phyloP scores from a whole-genome alignment of 257 asterid species.

The Solanum pimpinellifolium region DNA sequence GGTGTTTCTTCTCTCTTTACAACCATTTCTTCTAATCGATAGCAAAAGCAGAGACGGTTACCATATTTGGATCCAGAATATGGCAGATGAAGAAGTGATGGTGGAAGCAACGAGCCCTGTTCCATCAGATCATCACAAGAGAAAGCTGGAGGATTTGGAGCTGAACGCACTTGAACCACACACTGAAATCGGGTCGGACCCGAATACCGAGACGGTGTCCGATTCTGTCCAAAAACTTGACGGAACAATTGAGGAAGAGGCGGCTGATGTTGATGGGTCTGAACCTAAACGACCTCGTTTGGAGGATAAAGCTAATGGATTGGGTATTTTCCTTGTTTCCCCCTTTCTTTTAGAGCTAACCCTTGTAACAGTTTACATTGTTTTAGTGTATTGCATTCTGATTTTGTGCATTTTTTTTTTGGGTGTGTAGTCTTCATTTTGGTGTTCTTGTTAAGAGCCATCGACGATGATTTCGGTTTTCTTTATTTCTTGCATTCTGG shows the following conservation, averaged over 20 bases:
- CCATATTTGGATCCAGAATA: not conserved
- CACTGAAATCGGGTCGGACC: conserved; percentile 12
- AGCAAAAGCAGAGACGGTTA: not conserved
- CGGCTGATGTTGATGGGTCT: conserved; percentile 36
- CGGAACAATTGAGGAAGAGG: conserved; percentile 28
- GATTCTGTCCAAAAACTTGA: conserved; percentile 15
- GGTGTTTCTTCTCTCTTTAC: not conserved
- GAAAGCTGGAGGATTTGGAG: conserved; percentile 84
- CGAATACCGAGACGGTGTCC: conserved; percentile 1
- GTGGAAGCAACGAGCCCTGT: conserved; percentile 17
- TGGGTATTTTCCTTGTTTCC: conserved; percentile 22
- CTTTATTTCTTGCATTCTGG: not conserved
- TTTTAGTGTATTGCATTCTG: not conserved
- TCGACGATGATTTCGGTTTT: not conserved
- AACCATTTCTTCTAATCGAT: not conserved
- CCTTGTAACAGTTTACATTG: not conserved
- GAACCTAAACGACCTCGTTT: conserved; percentile 75
- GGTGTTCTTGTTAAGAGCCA: not conserved
- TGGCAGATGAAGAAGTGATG: conserved; percentile 46
- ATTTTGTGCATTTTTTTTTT: not conserved
- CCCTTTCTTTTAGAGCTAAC: not conserved
- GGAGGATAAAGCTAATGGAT: conserved; percentile 34
- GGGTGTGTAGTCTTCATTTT: not conserved
- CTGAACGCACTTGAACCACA: conserved; percentile 16
- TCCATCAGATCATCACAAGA: conserved; percentile 51